Evolutionary conservation across 768 basidiomycete species (phyloP).

Genomic region (Stropharia rugosoannulata): DNA sequence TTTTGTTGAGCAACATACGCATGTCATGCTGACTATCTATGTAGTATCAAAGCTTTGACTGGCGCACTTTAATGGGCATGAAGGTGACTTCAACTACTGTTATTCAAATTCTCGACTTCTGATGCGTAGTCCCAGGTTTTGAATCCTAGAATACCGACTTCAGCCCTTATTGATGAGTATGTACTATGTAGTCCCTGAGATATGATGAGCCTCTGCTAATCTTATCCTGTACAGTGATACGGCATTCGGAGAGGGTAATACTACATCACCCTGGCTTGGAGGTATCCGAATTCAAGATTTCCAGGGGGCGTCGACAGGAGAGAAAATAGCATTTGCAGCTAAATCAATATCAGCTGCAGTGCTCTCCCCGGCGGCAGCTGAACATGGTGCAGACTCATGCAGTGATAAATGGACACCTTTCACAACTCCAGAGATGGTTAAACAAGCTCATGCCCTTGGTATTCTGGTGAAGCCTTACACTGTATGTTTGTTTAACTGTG

Average conservation of each 20-base stretch:
- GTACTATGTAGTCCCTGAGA: constrained; percentile 16
- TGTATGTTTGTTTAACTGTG: constrained; percentile 33
- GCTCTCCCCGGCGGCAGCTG: constrained; percentile 56
- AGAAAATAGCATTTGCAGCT: constrained; percentile 69
- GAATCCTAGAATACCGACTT: constrained; percentile 54
- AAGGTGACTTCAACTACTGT: constrained; percentile 40
- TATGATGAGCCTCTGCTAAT: background rate
- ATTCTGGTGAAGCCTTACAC: constrained; percentile 75
- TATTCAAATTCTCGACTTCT: background rate
- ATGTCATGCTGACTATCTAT: background rate
- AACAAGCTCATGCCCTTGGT: constrained; percentile 60
- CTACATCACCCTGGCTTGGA: constrained; percentile 64
- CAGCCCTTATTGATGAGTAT: constrained; percentile 68
- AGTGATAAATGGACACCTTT: constrained; percentile 50
- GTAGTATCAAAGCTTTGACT: constrained; percentile 82
- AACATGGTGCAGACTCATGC: constrained; percentile 42
- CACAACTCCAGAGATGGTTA: constrained; percentile 68
- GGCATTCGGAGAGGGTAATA: constrained; percentile 39
- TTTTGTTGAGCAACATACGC: background rate
- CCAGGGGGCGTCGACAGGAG: constrained; percentile 55
- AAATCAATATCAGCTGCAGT: constrained; percentile 61
- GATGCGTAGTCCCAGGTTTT: constrained; percentile 34
- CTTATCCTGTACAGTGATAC: constrained; percentile 26
- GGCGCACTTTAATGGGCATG: constrained; percentile 74
- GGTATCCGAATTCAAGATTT: constrained; percentile 65